Evolutionary conservation across 2,329 filamentous ascomycete genomes (phyloP).

Genomic region (Talaromyces sp.): DNA sequence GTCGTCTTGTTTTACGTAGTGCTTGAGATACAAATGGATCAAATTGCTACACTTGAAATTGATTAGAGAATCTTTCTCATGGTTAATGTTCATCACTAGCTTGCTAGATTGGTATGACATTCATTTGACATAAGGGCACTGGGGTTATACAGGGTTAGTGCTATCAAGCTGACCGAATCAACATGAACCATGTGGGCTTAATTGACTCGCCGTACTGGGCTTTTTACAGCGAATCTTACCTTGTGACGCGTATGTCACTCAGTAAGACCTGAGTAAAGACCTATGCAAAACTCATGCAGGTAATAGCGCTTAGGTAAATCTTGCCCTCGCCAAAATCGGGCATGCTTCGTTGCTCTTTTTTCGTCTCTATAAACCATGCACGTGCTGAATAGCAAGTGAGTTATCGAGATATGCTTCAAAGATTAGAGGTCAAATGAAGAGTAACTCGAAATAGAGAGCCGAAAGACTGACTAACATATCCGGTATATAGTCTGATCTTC

Average conservation of each 20-base stretch:
- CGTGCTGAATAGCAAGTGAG: background rate
- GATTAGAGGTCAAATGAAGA: too few species aligned
- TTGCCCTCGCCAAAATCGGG: background rate
- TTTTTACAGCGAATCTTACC: background rate
- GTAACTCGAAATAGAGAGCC: background rate
- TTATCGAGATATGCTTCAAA: background rate
- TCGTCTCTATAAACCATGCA: background rate
- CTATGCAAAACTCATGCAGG: background rate
- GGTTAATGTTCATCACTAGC: background rate
- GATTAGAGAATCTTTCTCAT: background rate
- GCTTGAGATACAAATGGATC: constrained; percentile 27
- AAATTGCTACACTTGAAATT: background rate
- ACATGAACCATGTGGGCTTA: background rate
- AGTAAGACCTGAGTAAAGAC: background rate
- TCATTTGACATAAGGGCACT: background rate
- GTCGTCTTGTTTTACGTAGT: constrained; percentile 52
- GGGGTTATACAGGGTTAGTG: background rate
- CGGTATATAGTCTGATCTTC: background rate
- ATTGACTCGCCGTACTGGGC: background rate
- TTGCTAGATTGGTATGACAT: background rate
- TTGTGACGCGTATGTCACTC: background rate
- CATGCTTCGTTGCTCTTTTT: background rate
- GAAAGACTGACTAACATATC: background rate
- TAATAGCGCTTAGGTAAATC: background rate
- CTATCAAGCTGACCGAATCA: background rate